Conservation (phyloP, 2,329 filamentous ascomycete genomes). For the Daldinia eschscholtzii region DNA sequence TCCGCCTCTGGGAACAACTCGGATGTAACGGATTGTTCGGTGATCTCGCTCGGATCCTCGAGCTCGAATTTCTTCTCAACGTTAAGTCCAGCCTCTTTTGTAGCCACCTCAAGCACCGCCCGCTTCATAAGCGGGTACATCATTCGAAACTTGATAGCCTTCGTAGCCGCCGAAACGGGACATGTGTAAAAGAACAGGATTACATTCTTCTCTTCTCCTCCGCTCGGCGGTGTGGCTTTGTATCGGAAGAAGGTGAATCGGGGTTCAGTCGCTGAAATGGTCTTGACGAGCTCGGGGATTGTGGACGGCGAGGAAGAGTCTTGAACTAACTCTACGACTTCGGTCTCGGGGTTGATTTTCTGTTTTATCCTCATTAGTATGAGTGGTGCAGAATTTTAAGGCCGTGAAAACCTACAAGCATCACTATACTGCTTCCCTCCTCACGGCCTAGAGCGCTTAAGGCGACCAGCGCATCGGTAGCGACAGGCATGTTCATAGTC, state of each 20-base stretch:
- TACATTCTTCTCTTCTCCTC: slow-evolving; percentile 65
- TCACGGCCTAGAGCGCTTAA: slow-evolving; percentile 69
- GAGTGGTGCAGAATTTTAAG: background rate
- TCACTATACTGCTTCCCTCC: slow-evolving; percentile 67
- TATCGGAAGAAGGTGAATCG: slow-evolving; percentile 84
- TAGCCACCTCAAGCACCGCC: slow-evolving; percentile 74
- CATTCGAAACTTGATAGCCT: slow-evolving; percentile 86
- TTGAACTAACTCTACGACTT: slow-evolving; percentile 75
- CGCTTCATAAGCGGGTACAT: slow-evolving; percentile 80
- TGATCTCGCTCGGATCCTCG: slow-evolving; percentile 77
- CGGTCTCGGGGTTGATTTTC: slow-evolving; percentile 79
- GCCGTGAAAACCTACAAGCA: slow-evolving; percentile 68
- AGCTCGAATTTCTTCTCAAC: slow-evolving; percentile 79
- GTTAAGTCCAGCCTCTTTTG: slow-evolving; percentile 72
- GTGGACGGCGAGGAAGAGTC: slow-evolving; percentile 64
- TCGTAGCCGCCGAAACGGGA: slow-evolving; percentile 70
- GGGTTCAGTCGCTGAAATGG: slow-evolving; percentile 76
- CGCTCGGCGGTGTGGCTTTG: slow-evolving; percentile 55
- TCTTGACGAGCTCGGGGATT: slow-evolving; percentile 68
- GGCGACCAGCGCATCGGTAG: slow-evolving; percentile 73
- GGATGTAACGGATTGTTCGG: slow-evolving; percentile 71
- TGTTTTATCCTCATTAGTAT: slow-evolving; percentile 50
- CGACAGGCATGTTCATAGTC: slow-evolving; percentile 69
- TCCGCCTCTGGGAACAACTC: slow-evolving; percentile 78
- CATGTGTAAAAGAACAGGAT: slow-evolving; percentile 88